Conservation (phyloP, 768 basidiomycete species). For the Pulveroboletus frians region DNA sequence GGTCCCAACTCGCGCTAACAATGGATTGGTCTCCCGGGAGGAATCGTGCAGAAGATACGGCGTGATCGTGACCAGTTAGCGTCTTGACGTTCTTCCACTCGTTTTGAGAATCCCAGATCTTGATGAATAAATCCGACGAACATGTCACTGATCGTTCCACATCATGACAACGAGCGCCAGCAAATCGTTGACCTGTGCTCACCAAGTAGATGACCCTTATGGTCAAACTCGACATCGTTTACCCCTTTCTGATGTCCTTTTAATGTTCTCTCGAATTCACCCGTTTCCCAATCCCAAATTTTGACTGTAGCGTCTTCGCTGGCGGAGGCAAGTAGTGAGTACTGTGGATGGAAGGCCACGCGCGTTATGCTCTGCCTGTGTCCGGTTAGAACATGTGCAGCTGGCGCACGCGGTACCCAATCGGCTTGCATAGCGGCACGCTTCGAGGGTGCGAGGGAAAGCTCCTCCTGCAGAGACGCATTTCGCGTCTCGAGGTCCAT, state of each 20-base stretch:
- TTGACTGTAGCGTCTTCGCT: slow-evolving; percentile 89
- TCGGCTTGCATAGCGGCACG: slow-evolving; percentile 64
- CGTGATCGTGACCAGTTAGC: slow-evolving; percentile 86
- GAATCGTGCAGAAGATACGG: slow-evolving; percentile 81
- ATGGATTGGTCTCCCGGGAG: slow-evolving; percentile 79
- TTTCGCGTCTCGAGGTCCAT: slow-evolving; percentile 91
- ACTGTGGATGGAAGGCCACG: slow-evolving; percentile 83
- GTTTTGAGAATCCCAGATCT: slow-evolving; percentile 86
- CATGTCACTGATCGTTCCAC: slow-evolving; percentile 38
- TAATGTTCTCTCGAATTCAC: slow-evolving; percentile 85
- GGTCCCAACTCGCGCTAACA: slow-evolving; percentile 83
- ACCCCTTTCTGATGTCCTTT: slow-evolving; percentile 91
- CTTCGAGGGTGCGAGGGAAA: slow-evolving; percentile 44
- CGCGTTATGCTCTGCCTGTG: slow-evolving; percentile 74
- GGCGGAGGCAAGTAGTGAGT: slow-evolving; percentile 75
- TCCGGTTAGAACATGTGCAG: slow-evolving; percentile 70
- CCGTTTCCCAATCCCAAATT: slow-evolving; percentile 96
- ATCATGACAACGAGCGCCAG: neutral
- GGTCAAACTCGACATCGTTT: slow-evolving; percentile 83
- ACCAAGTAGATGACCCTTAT: slow-evolving; percentile 81
- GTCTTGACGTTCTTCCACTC: slow-evolving; percentile 90
- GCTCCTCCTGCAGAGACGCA: slow-evolving; percentile 70
- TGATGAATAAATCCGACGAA: slow-evolving; percentile 86
- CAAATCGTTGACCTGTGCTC: slow-evolving; percentile 14
- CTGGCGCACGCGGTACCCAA: slow-evolving; percentile 86